Evolutionary conservation across 2,329 filamentous ascomycete genomes (phyloP).

Genomic region (Aquanectria penicillioides): DNA sequence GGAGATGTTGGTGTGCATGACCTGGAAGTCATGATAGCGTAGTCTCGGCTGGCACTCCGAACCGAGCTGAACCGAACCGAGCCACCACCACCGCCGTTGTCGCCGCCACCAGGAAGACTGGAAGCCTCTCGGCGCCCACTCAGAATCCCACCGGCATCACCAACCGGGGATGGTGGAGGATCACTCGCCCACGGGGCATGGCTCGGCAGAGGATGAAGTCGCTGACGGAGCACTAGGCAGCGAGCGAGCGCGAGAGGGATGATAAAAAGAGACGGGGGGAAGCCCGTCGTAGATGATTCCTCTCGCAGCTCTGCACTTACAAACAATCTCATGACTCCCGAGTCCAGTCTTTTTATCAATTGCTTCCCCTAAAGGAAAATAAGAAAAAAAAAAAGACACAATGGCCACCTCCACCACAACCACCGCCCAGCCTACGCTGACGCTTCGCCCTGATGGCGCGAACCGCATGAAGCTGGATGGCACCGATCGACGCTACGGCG

Average conservation of each 20-base stretch:
- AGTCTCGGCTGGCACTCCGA: conserved; percentile 3
- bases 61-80: conserved; percentile 20
- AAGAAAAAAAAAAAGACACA: not conserved
- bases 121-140: too few relatives aligned
- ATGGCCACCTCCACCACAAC: conserved; percentile 4
- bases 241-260: not conserved
- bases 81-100: not conserved
- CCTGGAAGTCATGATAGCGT: conserved; percentile 2
- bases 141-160: not conserved
- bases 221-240: not conserved
- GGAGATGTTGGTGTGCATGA: not conserved
- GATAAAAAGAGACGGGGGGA: conserved; percentile 20
- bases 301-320: too few relatives aligned
- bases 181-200: not conserved
- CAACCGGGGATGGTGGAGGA: conserved; percentile 5
- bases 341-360: too few relatives aligned
- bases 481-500: conserved; percentile 32
- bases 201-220: not conserved
- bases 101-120: too few relatives aligned
- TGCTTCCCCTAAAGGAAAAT: too few relatives aligned
- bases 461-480: conserved; percentile 34
- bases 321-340: too few relatives aligned
- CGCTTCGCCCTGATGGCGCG: conserved; percentile 33
- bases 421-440: conserved; percentile 22
- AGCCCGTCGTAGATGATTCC: not conserved